These are phyloP conservation scores for Pseudogymnoascus sp. DNA, from an alignment of 2,329 filamentous ascomycete species.

Conservation along the genomic window DNA sequence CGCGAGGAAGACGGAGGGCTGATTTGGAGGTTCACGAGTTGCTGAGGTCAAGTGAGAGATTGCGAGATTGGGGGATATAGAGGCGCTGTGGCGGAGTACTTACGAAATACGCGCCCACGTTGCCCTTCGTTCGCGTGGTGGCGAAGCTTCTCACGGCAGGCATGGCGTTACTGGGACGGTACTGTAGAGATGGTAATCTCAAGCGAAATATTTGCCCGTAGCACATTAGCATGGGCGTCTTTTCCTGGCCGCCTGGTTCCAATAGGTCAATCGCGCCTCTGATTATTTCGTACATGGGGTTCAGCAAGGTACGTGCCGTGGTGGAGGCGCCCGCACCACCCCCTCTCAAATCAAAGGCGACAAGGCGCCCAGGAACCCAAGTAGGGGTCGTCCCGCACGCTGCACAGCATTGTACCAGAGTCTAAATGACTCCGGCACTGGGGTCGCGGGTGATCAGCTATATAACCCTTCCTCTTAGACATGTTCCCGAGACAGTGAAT, in stretches of 20 bases:
- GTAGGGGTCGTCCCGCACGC: not conserved
- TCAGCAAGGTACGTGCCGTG: not conserved
- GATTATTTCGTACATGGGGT: not conserved
- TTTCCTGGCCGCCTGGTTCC: not conserved
- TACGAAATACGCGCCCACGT: not conserved
- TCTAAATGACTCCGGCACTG: not conserved
- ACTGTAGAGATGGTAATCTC: not conserved
- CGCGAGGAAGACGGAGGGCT: not conserved
- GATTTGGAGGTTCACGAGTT: not conserved
- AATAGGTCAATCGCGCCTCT: not conserved
- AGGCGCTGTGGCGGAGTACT: slow-evolving; percentile 3
- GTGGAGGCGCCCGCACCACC: not conserved
- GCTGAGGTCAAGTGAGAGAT: not conserved
- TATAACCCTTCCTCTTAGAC: not conserved
- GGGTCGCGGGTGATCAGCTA: not conserved
- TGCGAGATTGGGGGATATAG: not conserved
- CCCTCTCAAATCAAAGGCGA: not conserved
- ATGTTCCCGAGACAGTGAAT: not conserved
- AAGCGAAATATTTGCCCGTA: not conserved
- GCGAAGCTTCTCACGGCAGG: not conserved
- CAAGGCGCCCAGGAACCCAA: not conserved
- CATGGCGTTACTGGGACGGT: not conserved
- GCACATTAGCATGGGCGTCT: not conserved
- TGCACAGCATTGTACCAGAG: not conserved
- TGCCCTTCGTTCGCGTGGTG: not conserved